Evolutionary conservation across 805 yeast species (phyloP).

Genomic region (Yamadazyma sp.): DNA sequence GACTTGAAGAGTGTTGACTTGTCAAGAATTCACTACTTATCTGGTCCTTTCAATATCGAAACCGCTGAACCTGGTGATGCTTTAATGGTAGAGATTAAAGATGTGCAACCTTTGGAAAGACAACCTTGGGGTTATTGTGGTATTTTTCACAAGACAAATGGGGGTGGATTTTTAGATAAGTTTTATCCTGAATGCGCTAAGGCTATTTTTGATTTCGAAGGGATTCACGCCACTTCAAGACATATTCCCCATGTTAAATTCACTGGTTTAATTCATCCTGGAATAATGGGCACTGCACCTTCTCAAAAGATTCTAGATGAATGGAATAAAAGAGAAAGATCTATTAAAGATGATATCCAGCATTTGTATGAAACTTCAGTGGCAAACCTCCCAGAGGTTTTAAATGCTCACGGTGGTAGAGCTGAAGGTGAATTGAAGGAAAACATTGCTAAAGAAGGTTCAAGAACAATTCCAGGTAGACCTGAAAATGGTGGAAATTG

Average conservation of each 20-base stretch:
- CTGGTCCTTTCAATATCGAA: slow-evolving; percentile 47
- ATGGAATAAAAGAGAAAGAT: slow-evolving; percentile 45
- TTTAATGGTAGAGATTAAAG: slow-evolving; percentile 48
- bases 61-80: slow-evolving; percentile 48
- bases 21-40: slow-evolving; percentile 44
- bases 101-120: slow-evolving; percentile 49
- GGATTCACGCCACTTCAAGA: slow-evolving; percentile 47
- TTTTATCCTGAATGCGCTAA: slow-evolving; percentile 51
- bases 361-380: slow-evolving; percentile 29
- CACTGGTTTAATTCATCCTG: slow-evolving; percentile 51
- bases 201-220: slow-evolving; percentile 52
- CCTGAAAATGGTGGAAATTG: slow-evolving; percentile 56
- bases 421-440: slow-evolving; percentile 18
- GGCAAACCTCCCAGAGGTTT: slow-evolving; percentile 40
- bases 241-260: slow-evolving; percentile 50
- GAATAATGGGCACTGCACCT: slow-evolving; percentile 52
- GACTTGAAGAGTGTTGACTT: slow-evolving; percentile 46
- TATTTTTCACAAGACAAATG: slow-evolving; percentile 45
- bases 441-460: slow-evolving; percentile 39
- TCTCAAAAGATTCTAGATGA: slow-evolving; percentile 37
- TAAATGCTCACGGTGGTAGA: slow-evolving; percentile 39
- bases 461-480: slow-evolving; percentile 51
- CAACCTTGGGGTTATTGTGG: slow-evolving; percentile 57
- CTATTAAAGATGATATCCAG: slow-evolving; percentile 31
- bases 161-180: slow-evolving; percentile 49